phyloP scores from a whole-genome alignment of 2,329 filamentous ascomycete species.

The Microthyrium microscopicum region DNA sequence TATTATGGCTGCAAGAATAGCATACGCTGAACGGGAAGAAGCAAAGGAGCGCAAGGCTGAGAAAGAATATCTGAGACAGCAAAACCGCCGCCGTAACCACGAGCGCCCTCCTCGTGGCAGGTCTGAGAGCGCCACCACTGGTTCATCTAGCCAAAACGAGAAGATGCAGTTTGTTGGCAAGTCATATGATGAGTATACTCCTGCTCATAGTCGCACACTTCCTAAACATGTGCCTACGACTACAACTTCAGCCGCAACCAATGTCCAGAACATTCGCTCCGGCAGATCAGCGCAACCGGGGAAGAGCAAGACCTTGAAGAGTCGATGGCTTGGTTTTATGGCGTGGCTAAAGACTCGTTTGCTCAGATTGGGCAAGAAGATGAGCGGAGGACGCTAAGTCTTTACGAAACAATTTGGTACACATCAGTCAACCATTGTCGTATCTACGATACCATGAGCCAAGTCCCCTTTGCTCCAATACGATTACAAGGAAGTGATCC shows the following conservation, averaged over 20 bases:
- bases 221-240: conserved; percentile 17
- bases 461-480: too few species aligned
- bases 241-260: background rate
- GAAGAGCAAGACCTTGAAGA: conserved; percentile 20
- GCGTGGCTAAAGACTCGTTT: conserved; percentile 40
- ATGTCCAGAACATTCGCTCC: background rate
- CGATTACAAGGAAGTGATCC: too few species aligned
- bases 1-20: conserved; percentile 37
- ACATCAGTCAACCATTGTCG: background rate
- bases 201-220: conserved; percentile 18
- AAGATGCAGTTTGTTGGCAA: conserved; percentile 14
- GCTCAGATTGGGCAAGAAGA: conserved; percentile 29
- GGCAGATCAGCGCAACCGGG: background rate
- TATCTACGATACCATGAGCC: too few species aligned
- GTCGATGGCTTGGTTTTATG: conserved; percentile 36
- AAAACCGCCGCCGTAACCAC: conserved; percentile 22
- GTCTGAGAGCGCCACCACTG: conserved; percentile 9
- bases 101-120: conserved; percentile 16
- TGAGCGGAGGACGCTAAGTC: conserved; percentile 12
- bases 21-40: conserved; percentile 42
- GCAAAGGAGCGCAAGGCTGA: conserved; percentile 38
- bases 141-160: conserved; percentile 4
- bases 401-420: conserved; percentile 8
- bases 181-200: conserved; percentile 22
- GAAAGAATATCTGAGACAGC: conserved; percentile 32